Conservation (phyloP, 164 flowering plant genomes). For the Stephania japonica region DNA sequence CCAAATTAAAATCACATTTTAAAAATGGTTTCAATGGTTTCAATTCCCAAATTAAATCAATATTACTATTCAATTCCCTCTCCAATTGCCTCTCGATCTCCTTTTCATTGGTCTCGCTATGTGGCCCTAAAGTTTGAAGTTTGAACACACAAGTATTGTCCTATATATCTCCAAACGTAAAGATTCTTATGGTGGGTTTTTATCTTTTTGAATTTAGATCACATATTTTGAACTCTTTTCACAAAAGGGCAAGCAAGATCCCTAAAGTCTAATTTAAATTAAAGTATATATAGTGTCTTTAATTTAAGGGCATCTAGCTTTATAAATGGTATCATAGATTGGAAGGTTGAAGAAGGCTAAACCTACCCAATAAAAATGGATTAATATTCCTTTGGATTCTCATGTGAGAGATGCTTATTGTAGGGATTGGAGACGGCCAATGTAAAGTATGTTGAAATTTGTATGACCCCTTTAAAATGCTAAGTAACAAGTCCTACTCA, state of each 20-base stretch:
- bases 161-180: neutral
- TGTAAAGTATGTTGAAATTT: constrained; percentile 2
- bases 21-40: too few relatives aligned
- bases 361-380: constrained; percentile 16
- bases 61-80: neutral
- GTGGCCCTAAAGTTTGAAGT: neutral
- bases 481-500: neutral
- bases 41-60: too few relatives aligned
- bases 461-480: neutral
- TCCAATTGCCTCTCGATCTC: neutral
- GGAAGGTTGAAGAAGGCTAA: constrained; percentile 26
- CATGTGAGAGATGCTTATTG: neutral
- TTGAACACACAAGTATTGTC: neutral
- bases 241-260: neutral
- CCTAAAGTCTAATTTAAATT: neutral
- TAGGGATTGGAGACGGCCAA: neutral
- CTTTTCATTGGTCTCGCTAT: neutral
- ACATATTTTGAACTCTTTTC: neutral
- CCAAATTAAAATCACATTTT: too few relatives aligned
- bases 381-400: constrained; percentile 10
- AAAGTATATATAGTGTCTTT: neutral
- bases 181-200: neutral
- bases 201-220: neutral
- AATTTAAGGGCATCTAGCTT: neutral
- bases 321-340: constrained; percentile 6